Percentiles rank a stretch among this genome's conserved stretches.
Conservation (phyloP, 768 basidiomycete genomes). For the Filobasidium wieringae region DNA sequence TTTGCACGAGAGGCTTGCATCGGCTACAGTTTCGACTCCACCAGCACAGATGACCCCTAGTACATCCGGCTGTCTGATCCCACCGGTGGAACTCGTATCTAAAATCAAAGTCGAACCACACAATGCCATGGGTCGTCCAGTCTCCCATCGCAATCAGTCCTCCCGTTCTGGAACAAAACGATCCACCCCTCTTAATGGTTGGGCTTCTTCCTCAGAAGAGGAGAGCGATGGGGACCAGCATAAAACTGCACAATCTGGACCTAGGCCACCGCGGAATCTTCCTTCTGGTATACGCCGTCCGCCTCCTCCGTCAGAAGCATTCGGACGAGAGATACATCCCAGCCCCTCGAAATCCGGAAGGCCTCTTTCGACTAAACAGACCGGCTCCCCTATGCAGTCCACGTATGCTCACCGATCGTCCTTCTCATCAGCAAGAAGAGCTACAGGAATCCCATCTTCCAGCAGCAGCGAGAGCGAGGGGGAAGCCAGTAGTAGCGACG, state of each 20-base stretch:
- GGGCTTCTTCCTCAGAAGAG: conserved; percentile 13
- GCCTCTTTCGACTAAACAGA: not conserved
- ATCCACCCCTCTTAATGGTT: not conserved
- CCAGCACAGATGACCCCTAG: not conserved
- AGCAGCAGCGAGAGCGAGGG: not conserved
- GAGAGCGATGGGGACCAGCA: conserved; percentile 3
- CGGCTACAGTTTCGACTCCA: not conserved
- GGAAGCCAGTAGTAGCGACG: conserved; percentile 10
- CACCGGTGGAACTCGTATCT: not conserved
- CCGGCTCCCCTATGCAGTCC: not conserved
- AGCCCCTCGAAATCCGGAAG: not conserved
- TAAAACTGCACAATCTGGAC: not conserved
- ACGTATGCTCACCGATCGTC: not conserved
- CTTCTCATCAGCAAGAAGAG: not conserved
- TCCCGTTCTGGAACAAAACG: conserved; percentile 1
- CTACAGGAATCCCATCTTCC: too few species aligned
- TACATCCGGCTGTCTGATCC: conserved; percentile 6
- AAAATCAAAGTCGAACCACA: not conserved
- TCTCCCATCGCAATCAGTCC: not conserved
- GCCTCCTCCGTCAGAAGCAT: conserved; percentile 13
- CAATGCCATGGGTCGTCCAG: not conserved
- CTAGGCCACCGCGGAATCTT: not conserved
- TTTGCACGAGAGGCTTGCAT: too few species aligned
- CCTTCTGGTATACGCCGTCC: conserved; percentile 14
- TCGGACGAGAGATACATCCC: conserved; percentile 1